Conservation (phyloP, 345 rosid species). For the Combretum micranthum region DNA sequence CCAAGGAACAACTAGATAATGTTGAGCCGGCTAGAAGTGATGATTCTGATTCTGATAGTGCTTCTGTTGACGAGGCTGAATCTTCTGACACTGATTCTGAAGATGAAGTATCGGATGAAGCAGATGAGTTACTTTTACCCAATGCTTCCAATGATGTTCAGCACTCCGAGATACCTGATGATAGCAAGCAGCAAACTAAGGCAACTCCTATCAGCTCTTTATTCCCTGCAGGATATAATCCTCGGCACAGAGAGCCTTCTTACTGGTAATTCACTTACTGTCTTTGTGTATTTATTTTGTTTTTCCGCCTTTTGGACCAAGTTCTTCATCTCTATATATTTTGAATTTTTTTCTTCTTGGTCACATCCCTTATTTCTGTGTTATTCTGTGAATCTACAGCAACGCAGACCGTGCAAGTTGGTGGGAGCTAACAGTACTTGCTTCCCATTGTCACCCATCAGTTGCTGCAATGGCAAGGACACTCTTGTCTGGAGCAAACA, state of each 20-base stretch:
- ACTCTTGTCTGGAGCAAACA: conserved; percentile 77
- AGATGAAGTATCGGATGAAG: conserved; percentile 58
- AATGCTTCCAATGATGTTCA: conserved; percentile 23
- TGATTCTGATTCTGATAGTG: conserved; percentile 23
- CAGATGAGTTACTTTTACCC: conserved; percentile 30
- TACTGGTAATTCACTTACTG: conserved; percentile 42
- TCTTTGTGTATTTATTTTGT: background rate
- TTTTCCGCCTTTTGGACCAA: background rate
- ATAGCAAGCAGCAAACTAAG: conserved; percentile 18
- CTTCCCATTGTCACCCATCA: conserved; percentile 88
- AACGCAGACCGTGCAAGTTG: conserved; percentile 78
- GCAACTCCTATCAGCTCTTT: conserved; percentile 20
- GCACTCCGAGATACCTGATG: conserved; percentile 21
- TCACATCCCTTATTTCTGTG: background rate
- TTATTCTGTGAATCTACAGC: conserved; percentile 30
- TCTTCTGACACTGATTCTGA: conserved; percentile 54
- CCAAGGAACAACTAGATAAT: conserved; percentile 28
- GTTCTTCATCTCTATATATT: no score
- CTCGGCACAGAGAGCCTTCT: conserved; percentile 93
- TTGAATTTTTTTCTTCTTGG: background rate
- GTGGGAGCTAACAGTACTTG: conserved; percentile 91
- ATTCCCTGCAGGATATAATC: conserved; percentile 84
- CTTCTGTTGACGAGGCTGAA: conserved; percentile 26
- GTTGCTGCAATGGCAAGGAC: conserved; percentile 97
- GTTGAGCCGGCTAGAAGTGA: conserved; percentile 14